These are phyloP conservation scores for Osmozyma mogii DNA, from an alignment of 805 yeast genomes.

Conservation along the genomic window DNA sequence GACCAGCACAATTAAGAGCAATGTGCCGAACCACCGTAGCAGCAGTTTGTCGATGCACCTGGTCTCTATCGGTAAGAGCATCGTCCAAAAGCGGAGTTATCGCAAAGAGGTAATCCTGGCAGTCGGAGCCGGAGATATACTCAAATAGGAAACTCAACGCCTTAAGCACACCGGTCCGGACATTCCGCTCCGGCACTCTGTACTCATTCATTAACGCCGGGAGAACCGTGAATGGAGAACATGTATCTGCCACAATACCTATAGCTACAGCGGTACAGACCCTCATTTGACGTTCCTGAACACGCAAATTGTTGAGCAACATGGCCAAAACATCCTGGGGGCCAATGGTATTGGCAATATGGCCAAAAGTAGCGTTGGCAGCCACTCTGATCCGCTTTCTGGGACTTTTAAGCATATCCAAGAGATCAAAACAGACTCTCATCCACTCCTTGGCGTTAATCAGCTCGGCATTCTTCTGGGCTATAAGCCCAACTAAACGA, in stretches of 20 bases:
- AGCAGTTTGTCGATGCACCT: conserved; percentile 92
- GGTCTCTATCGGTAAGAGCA: conserved; percentile 84
- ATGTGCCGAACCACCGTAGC: conserved; percentile 79
- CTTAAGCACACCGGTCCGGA: conserved; percentile 91
- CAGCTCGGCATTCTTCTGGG: conserved; percentile 69
- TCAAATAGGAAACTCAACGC: conserved; percentile 89
- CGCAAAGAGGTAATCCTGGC: conserved; percentile 76
- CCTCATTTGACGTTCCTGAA: conserved; percentile 92
- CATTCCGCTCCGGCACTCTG: conserved; percentile 82
- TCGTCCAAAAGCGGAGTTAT: conserved; percentile 76
- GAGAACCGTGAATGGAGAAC: conserved; percentile 85
- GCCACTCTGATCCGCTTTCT: conserved; percentile 69
- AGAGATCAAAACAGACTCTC: conserved; percentile 84
- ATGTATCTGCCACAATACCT: conserved; percentile 90
- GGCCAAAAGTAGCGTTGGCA: conserved; percentile 87
- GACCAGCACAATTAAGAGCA: conserved; percentile 70
- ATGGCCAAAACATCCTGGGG: conserved; percentile 91
- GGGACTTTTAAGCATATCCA: conserved; percentile 82
- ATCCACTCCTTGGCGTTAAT: conserved; percentile 95
- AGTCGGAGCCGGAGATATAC: conserved; percentile 68
- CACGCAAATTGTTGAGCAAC: conserved; percentile 72
- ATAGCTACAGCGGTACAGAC: conserved; percentile 98
- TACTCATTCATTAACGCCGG: conserved; percentile 97
- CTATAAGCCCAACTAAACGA: conserved; percentile 72
- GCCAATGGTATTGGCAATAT: conserved; percentile 85